Evolutionary conservation across 306 rosid species (phyloP).

Genomic region (Prosopis cineraria): DNA sequence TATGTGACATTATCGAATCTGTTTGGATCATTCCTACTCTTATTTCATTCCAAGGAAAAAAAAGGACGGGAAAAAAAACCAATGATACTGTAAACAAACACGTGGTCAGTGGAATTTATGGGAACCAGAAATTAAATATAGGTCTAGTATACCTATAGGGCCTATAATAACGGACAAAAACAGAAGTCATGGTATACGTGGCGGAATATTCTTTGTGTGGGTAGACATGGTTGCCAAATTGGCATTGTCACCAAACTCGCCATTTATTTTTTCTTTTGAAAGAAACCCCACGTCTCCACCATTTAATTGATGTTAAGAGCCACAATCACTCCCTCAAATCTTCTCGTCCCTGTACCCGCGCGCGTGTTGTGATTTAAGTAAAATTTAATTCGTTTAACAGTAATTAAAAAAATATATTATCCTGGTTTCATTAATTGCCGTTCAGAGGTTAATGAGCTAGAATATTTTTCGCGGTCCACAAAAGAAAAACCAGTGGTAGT

Average conservation of each 20-base stretch:
- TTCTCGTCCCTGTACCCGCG: too few species aligned
- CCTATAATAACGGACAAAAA: not conserved
- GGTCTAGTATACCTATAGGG: not conserved
- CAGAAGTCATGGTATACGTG: not conserved
- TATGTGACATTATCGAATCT: too few species aligned
- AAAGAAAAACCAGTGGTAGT: not conserved
- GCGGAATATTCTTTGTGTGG: not conserved
- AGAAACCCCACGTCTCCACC: not conserved
- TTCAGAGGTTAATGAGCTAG: too few species aligned
- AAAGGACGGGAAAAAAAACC: too few species aligned
- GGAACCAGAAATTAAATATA: not conserved
- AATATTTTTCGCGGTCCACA: not conserved
- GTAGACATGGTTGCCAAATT: slow-evolving; percentile 7
- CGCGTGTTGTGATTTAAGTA: too few species aligned
- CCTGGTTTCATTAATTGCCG: too few species aligned
- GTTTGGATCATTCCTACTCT: too few species aligned
- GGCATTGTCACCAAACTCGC: not conserved
- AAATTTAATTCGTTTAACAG: too few species aligned
- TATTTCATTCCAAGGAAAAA: too few species aligned
- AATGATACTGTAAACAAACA: too few species aligned
- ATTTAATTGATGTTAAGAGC: not conserved
- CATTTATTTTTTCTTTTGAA: not conserved
- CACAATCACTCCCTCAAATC: too few species aligned
- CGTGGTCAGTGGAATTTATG: not conserved
- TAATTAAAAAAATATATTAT: too few species aligned